Evolutionary conservation across 2,329 filamentous ascomycete genomes (phyloP).

Genomic region (Xenoacremonium recifei): DNA sequence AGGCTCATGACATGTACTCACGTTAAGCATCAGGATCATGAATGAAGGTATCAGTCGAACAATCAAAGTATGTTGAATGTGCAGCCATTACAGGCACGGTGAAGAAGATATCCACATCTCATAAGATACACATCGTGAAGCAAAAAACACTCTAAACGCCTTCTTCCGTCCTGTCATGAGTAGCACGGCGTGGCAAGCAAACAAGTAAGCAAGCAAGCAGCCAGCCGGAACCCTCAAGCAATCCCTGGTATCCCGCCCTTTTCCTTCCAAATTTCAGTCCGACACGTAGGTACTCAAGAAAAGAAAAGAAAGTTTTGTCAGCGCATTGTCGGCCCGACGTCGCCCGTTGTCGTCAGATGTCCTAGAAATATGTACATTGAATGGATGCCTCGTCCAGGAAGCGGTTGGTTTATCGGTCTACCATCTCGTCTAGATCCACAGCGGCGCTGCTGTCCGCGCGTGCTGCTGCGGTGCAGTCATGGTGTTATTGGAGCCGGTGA

Average conservation of each 20-base stretch:
- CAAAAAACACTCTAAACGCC: slow-evolving; percentile 22
- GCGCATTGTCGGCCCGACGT: background rate
- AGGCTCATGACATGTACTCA: too few species aligned
- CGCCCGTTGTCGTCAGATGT: slow-evolving; percentile 24
- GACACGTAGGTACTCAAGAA: slow-evolving; percentile 10
- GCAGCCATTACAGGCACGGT: slow-evolving; percentile 20
- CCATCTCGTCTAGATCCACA: slow-evolving; percentile 48
- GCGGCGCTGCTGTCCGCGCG: slow-evolving; percentile 19
- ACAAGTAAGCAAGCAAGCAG: slow-evolving; percentile 13
- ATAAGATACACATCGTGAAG: slow-evolving; percentile 29
- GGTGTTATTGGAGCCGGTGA: slow-evolving; percentile 39
- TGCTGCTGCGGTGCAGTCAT: slow-evolving; percentile 26
- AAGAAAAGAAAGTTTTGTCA: slow-evolving; percentile 9
- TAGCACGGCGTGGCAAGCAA: too few species aligned
- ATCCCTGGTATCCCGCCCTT: slow-evolving; percentile 16
- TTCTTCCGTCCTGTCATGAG: slow-evolving; percentile 11
- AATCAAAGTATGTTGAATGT: slow-evolving; percentile 13
- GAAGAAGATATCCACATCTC: slow-evolving; percentile 24
- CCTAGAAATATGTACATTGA: slow-evolving; percentile 34
- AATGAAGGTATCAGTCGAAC: background rate
- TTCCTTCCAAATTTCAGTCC: slow-evolving; percentile 12
- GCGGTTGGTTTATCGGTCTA: slow-evolving; percentile 9
- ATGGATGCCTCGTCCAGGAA: slow-evolving; percentile 16
- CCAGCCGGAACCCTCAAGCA: slow-evolving; percentile 14
- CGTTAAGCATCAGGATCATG: background rate